These are phyloP conservation scores for Cucurbita maxima DNA, from an alignment of 306 rosid genomes.

Conservation along the genomic window DNA sequence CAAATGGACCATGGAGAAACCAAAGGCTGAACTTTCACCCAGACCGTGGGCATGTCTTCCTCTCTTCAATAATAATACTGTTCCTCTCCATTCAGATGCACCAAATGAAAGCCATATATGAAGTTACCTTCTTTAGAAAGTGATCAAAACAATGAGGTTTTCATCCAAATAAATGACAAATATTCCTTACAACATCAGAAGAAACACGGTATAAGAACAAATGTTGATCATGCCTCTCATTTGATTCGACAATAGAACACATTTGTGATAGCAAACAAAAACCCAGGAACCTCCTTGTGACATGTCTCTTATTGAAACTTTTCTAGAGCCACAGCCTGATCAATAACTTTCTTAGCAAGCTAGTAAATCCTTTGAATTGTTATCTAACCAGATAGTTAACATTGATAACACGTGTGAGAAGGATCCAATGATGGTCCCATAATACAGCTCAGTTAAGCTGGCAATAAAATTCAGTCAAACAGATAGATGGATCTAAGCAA, in stretches of 20 bases:
- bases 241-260: not conserved
- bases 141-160: not conserved
- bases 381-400: not conserved
- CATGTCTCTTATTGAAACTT: not conserved
- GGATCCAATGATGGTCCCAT: not conserved
- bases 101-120: not conserved
- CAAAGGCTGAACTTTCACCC: not conserved
- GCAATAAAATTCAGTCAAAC: not conserved
- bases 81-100: not conserved
- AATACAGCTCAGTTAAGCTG: not conserved
- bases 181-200: not conserved
- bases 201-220: not conserved
- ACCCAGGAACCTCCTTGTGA: not conserved
- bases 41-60: not conserved
- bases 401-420: not conserved
- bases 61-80: not conserved
- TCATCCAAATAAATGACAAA: not conserved
- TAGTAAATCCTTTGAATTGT: not conserved
- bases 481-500: too few relatives aligned
- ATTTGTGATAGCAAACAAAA: not conserved
- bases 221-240: not conserved
- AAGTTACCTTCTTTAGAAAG: not conserved
- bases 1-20: not conserved
- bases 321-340: not conserved
- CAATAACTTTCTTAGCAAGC: not conserved